These are phyloP conservation scores for Lachancea fermentati DNA, from an alignment of 805 yeast genomes.

Conservation along the genomic window DNA sequence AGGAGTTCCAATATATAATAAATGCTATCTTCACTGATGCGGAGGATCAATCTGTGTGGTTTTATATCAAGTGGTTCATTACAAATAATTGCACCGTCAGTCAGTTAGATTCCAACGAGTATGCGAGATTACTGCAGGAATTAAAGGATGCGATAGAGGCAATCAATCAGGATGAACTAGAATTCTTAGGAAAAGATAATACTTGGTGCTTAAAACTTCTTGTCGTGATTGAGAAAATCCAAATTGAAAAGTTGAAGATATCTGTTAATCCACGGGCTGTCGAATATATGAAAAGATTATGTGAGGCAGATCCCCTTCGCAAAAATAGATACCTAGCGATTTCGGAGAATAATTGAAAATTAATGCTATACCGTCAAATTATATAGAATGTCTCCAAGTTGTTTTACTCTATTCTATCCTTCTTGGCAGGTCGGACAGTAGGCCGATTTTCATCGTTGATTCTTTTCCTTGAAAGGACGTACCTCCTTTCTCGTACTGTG, in stretches of 20 bases:
- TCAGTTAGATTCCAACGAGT: slow-evolving; percentile 26
- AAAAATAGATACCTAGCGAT: slow-evolving; percentile 50
- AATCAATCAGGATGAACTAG: slow-evolving; percentile 66
- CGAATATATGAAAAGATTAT: slow-evolving; percentile 37
- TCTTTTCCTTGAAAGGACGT: slow-evolving; percentile 35
- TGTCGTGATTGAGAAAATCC: slow-evolving; percentile 39
- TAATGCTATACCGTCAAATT: background rate
- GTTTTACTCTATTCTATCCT: slow-evolving; percentile 2
- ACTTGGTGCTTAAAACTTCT: slow-evolving; percentile 71
- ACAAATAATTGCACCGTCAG: slow-evolving; percentile 31
- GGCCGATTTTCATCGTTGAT: slow-evolving; percentile 6
- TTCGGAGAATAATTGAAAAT: slow-evolving; percentile 8
- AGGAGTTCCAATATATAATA: slow-evolving; percentile 64
- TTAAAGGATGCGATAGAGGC: slow-evolving; percentile 51
- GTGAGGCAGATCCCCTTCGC: slow-evolving; percentile 59
- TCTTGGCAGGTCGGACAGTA: slow-evolving; percentile 2
- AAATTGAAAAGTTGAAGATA: slow-evolving; percentile 25
- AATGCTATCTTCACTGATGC: slow-evolving; percentile 91
- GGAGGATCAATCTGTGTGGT: slow-evolving; percentile 91
- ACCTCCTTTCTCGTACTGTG: slow-evolving; percentile 43
- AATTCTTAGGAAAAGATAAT: slow-evolving; percentile 57
- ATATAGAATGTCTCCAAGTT: background rate
- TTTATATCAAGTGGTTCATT: slow-evolving; percentile 76
- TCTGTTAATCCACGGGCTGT: slow-evolving; percentile 30
- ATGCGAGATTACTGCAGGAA: slow-evolving; percentile 36